These are phyloP conservation scores for Phytophthora sp. DNA, from an alignment of 352 stramenopile species.

Conservation along the genomic window DNA sequence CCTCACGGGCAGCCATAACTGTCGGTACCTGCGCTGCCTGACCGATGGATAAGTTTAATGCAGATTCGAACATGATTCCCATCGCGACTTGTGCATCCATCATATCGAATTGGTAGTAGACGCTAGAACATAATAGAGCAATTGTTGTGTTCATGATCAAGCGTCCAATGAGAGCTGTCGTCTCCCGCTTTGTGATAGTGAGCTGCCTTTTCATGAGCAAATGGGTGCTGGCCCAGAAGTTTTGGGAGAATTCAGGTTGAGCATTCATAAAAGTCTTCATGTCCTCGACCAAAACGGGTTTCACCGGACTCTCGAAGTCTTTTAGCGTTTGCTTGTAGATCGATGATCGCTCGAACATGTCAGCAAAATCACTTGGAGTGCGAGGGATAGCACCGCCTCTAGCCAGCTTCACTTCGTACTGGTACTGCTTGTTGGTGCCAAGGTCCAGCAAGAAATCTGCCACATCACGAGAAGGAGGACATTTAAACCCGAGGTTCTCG, in stretches of 20 bases:
- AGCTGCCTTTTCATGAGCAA: conserved; percentile 31
- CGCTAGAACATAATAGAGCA: conserved; percentile 30
- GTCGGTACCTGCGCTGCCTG: conserved; percentile 62
- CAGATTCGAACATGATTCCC: conserved; percentile 70
- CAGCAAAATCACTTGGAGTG: conserved; percentile 30
- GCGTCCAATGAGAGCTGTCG: conserved; percentile 24
- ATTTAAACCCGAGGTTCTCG: conserved; percentile 24
- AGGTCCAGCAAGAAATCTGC: conserved; percentile 92
- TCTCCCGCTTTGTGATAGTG: conserved; percentile 28
- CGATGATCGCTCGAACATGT: conserved; percentile 49
- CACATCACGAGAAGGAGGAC: conserved; percentile 58
- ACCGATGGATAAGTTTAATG: conserved; percentile 68
- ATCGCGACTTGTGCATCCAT: conserved; percentile 25
- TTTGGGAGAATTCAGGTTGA: conserved; percentile 32
- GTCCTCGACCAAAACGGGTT: conserved; percentile 5
- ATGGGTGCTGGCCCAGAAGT: conserved; percentile 19
- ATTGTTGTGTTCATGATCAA: conserved; percentile 30
- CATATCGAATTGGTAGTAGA: conserved; percentile 35
- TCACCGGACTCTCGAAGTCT: neutral
- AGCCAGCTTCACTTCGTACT: conserved; percentile 25
- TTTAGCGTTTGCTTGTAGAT: conserved; percentile 9
- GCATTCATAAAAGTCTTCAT: conserved; percentile 4
- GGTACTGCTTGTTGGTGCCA: conserved; percentile 36
- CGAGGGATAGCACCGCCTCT: neutral
- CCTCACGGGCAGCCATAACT: conserved; percentile 53